Percentiles rank a stretch among this genome's conserved stretches.
Conservation (phyloP, 768 basidiomycete genomes). For the Tubosaeta sp. region DNA sequence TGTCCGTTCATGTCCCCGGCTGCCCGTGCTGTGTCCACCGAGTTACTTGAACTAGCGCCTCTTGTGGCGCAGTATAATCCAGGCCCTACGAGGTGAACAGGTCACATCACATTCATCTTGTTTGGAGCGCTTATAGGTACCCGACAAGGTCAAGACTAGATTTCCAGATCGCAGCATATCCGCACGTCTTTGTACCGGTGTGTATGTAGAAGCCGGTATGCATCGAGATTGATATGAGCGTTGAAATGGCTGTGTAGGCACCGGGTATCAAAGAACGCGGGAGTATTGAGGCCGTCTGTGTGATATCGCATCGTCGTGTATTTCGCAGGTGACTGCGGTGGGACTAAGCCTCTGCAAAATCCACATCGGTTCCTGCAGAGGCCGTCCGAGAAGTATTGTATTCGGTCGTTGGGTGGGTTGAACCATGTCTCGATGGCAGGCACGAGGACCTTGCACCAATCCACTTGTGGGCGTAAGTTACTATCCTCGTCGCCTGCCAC, state of each 20-base stretch:
- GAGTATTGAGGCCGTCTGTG: too few relatives aligned
- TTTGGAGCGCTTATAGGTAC: constrained; percentile 53
- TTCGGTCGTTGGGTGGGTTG: constrained; percentile 17
- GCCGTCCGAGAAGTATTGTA: too few relatives aligned
- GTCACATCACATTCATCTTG: constrained; percentile 15
- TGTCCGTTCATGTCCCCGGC: background rate
- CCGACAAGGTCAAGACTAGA: constrained; percentile 45
- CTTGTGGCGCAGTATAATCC: constrained; percentile 51
- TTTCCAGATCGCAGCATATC: constrained; percentile 35
- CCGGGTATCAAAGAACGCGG: too few relatives aligned
- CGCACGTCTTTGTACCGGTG: constrained; percentile 48
- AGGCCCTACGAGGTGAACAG: constrained; percentile 30
- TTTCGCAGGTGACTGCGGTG: too few relatives aligned
- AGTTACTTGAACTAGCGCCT: constrained; percentile 67
- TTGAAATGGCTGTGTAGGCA: too few relatives aligned
- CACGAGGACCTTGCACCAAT: constrained; percentile 3
- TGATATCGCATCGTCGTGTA: too few relatives aligned
- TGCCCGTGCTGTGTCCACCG: constrained; percentile 54
- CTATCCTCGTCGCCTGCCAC: background rate
- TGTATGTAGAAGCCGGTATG: constrained; percentile 52
- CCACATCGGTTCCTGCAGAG: background rate
- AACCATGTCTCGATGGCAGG: background rate
- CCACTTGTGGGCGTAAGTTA: background rate
- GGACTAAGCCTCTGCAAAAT: too few relatives aligned
- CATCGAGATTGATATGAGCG: constrained; percentile 26